Percentiles rank a stretch among this genome's conserved stretches.
Conservation (phyloP, 2,329 filamentous ascomycete genomes). For the Hymenoscyphus fructigenus region DNA sequence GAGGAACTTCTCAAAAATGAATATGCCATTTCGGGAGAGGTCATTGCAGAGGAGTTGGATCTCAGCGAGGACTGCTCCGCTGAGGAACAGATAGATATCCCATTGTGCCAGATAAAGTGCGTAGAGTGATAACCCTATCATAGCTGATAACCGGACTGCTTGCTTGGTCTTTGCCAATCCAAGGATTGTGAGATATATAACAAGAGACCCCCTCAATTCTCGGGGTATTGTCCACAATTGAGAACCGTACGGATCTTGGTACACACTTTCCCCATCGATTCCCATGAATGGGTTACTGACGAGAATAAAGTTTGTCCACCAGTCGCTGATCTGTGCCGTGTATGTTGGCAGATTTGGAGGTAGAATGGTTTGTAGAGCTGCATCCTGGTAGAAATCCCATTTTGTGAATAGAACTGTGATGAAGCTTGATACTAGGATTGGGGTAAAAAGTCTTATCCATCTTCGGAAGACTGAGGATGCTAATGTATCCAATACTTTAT, state of each 20-base stretch:
- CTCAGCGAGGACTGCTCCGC: slow-evolving; percentile 20
- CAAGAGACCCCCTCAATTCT: slow-evolving; percentile 25
- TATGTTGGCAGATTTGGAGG: not conserved
- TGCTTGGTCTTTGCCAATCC: slow-evolving; percentile 15
- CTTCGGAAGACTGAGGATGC: slow-evolving; percentile 45
- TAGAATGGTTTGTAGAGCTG: not conserved
- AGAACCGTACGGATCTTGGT: slow-evolving; percentile 9
- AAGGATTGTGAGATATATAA: slow-evolving; percentile 21
- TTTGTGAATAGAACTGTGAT: slow-evolving; percentile 2
- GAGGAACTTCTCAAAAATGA: not conserved
- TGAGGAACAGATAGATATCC: slow-evolving; percentile 24
- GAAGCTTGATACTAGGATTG: slow-evolving; percentile 26
- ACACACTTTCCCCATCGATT: slow-evolving; percentile 7
- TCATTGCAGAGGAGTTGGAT: slow-evolving; percentile 10
- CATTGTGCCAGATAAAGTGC: slow-evolving; percentile 14
- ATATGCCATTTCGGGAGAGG: not conserved
- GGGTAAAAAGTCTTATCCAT: slow-evolving; percentile 44
- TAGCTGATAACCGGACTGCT: slow-evolving; percentile 7
- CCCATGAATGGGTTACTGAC: slow-evolving; percentile 6
- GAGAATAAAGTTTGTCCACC: slow-evolving; percentile 7
- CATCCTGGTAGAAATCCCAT: not conserved
- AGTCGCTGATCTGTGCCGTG: slow-evolving; percentile 12
- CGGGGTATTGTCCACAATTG: slow-evolving; percentile 24
- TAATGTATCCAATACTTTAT: slow-evolving; percentile 39
- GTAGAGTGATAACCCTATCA: slow-evolving; percentile 13